Evolutionary conservation across 2,329 filamentous ascomycete species (phyloP).

Genomic region (Sordariomycetes sp.): DNA sequence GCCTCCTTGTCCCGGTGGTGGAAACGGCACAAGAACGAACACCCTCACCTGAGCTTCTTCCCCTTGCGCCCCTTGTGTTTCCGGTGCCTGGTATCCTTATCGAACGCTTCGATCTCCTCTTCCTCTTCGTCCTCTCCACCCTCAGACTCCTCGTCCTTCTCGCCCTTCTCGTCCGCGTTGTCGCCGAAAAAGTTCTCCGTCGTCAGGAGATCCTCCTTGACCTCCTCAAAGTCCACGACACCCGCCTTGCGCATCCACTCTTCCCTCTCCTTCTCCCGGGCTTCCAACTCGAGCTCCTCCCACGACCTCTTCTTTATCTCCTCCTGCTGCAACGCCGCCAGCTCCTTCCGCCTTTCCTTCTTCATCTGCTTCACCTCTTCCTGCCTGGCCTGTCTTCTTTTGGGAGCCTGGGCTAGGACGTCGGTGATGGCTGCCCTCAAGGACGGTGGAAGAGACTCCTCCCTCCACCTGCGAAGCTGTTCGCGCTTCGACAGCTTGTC

Average conservation of each 20-base stretch:
- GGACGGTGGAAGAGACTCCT: too few relatives aligned
- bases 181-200: background rate
- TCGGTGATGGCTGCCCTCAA: background rate
- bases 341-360: background rate
- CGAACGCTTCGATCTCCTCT: background rate
- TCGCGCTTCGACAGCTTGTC: too few relatives aligned
- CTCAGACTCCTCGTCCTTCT: background rate
- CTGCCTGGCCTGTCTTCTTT: background rate
- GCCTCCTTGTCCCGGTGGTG: background rate
- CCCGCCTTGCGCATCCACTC: background rate
- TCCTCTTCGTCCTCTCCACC: background rate
- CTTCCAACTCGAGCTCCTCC: background rate
- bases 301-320: background rate
- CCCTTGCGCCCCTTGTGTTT: too few relatives aligned
- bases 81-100: too few relatives aligned
- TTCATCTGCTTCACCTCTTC: background rate
- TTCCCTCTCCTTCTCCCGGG: background rate
- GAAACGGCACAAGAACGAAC: too few relatives aligned
- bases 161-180: background rate
- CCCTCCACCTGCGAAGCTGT: too few relatives aligned
- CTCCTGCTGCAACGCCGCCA: too few relatives aligned
- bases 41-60: too few relatives aligned
- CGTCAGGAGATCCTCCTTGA: background rate
- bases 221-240: background rate
- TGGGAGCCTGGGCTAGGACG: background rate